A percentile compares a stretch with the other conserved stretches of the same genome.
Conservation (phyloP, 345 rosid species). For the Combretum micranthum region DNA sequence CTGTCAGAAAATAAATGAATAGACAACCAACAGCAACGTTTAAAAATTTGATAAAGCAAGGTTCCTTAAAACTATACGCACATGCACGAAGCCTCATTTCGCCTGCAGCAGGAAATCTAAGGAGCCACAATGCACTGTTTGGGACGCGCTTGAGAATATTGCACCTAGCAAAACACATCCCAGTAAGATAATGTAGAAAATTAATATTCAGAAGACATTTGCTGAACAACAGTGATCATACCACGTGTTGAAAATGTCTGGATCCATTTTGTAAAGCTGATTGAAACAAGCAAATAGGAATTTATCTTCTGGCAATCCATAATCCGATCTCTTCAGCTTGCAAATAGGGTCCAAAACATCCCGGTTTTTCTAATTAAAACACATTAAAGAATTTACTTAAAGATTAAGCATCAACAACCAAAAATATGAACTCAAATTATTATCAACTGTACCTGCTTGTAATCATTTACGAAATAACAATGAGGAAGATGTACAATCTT, state of each 20-base stretch:
- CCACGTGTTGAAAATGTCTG: slow-evolving; percentile 90
- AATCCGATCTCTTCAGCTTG: slow-evolving; percentile 74
- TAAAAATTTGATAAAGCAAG: not conserved
- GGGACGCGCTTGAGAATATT: slow-evolving; percentile 95
- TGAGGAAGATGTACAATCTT: slow-evolving; percentile 97
- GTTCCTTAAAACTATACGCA: slow-evolving; percentile 22
- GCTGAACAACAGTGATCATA: slow-evolving; percentile 13
- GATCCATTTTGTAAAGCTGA: slow-evolving; percentile 99
- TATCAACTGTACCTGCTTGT: slow-evolving; percentile 64
- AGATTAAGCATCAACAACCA: not conserved
- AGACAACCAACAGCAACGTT: not conserved
- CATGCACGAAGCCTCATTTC: slow-evolving; percentile 88
- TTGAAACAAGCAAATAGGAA: slow-evolving; percentile 98
- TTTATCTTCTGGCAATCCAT: slow-evolving; percentile 93
- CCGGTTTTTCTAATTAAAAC: slow-evolving; percentile 62
- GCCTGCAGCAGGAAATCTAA: slow-evolving; percentile 97
- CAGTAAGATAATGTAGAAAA: not conserved
- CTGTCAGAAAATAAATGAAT: not conserved
- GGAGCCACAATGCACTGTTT: slow-evolving; percentile 96
- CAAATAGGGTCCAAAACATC: slow-evolving; percentile 81
- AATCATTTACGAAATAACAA: slow-evolving; percentile 97
- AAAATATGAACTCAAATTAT: not conserved
- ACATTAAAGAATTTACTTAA: not conserved
- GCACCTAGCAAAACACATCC: slow-evolving; percentile 47
- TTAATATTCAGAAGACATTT: not conserved